Percentiles rank a stretch among this genome's conserved stretches.
Evolutionary conservation across 371 early-diverging fungal genomes (phyloP).

Genomic region (Furculomyces boomerangus): DNA sequence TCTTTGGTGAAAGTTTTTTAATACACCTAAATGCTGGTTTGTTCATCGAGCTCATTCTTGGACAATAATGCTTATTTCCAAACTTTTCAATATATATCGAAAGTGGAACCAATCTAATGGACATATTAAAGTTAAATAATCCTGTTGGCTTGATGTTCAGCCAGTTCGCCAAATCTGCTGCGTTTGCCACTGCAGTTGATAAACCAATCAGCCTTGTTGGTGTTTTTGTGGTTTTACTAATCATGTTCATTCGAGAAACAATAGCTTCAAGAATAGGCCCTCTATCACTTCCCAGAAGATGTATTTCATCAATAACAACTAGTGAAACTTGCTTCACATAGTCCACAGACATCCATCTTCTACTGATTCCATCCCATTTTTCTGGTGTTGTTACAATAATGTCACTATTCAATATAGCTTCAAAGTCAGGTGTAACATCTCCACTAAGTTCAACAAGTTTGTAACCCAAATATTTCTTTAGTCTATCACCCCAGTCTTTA

Average conservation of each 20-base stretch:
- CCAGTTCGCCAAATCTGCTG: conserved; percentile 92
- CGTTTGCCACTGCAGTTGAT: conserved; percentile 96
- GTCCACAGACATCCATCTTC: conserved; percentile 68
- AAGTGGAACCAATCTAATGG: conserved; percentile 88
- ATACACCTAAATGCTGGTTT: conserved; percentile 88
- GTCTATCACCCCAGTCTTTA: conserved; percentile 70
- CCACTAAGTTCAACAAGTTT: conserved; percentile 90
- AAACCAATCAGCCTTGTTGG: conserved; percentile 89
- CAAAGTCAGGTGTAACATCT: conserved; percentile 84
- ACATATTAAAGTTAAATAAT: conserved; percentile 86
- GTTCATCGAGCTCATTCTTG: conserved; percentile 96
- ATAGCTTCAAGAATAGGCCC: conserved; percentile 96
- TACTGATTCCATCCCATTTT: conserved; percentile 96
- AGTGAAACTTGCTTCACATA: conserved; percentile 69
- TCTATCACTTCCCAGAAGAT: conserved; percentile 90
- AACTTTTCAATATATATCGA: conserved; percentile 94
- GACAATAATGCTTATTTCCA: conserved; percentile 83
- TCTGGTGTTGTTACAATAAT: conserved; percentile 97
- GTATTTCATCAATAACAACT: conserved; percentile 98
- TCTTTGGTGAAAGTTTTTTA: conserved; percentile 71
- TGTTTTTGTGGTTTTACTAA: conserved; percentile 40
- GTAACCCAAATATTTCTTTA: conserved; percentile 50
- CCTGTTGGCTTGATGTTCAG: conserved; percentile 53
- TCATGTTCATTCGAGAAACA: conserved; percentile 93
- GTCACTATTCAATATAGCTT: conserved; percentile 68